Evolutionary conservation across 202 grass and related monocot genomes (phyloP).

Genomic region (Cymbopogon flexuosus): DNA sequence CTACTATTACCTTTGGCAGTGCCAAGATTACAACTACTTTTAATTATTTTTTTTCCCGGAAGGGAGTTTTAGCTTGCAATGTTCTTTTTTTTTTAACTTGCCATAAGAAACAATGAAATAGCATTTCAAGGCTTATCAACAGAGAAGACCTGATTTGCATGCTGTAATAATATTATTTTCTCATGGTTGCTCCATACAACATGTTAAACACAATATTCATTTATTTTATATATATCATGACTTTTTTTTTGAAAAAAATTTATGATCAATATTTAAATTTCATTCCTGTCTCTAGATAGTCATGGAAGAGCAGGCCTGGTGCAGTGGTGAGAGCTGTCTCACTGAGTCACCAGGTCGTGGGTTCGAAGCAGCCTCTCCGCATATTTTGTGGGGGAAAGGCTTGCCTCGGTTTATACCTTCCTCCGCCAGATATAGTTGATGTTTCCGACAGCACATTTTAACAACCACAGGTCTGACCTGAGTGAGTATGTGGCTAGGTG

Average conservation of each 20-base stretch:
- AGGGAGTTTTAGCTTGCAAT: background rate
- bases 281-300: background rate
- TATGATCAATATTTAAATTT: slow-evolving; percentile 2
- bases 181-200: background rate
- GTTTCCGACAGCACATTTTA: background rate
- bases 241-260: slow-evolving; percentile 2
- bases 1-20: background rate
- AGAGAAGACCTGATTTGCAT: background rate
- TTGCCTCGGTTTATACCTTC: too few species aligned
- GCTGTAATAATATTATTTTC: slow-evolving; percentile 13
- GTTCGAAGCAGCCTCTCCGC: too few species aligned
- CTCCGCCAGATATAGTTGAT: background rate
- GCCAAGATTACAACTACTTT: background rate
- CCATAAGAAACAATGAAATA: background rate
- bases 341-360: too few species aligned
- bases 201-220: background rate
- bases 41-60: background rate
- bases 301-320: too few species aligned
- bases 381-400: too few species aligned
- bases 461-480: background rate
- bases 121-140: slow-evolving; percentile 12
- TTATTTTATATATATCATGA: slow-evolving; percentile 10
- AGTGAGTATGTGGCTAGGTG: background rate
- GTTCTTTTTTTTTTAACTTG: background rate
- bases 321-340: too few species aligned